Evolutionary conservation across 441 rosid genomes (phyloP).

Genomic region (Eruca vesicaria): DNA sequence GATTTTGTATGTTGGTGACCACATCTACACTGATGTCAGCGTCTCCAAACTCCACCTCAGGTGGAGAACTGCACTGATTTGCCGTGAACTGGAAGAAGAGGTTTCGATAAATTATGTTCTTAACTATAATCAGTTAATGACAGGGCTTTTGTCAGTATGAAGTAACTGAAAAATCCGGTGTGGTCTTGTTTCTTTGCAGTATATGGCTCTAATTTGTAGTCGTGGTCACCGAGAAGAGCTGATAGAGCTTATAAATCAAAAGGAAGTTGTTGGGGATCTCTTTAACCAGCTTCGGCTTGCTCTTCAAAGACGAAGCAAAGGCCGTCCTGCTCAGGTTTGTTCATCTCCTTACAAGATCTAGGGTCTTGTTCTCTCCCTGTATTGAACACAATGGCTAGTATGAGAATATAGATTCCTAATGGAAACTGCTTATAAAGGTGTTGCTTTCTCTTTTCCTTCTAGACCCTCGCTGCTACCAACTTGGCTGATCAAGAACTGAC

Average conservation of each 20-base stretch:
- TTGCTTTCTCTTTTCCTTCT: slow-evolving; percentile 27
- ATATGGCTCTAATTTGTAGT: slow-evolving; percentile 73
- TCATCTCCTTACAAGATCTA: slow-evolving; percentile 21
- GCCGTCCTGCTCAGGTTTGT: slow-evolving; percentile 91
- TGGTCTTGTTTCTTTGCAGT: slow-evolving; percentile 48
- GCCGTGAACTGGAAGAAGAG: slow-evolving; percentile 97
- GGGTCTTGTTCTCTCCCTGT: no score
- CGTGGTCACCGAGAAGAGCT: slow-evolving; percentile 65
- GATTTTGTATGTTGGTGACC: slow-evolving; percentile 92
- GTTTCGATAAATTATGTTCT: slow-evolving; percentile 34
- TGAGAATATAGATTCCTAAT: neutral
- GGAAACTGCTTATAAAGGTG: neutral
- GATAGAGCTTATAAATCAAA: slow-evolving; percentile 84
- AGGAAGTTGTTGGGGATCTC: slow-evolving; percentile 88
- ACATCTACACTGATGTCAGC: slow-evolving; percentile 96
- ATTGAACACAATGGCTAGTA: neutral
- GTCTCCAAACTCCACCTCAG: slow-evolving; percentile 89
- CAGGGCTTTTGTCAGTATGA: neutral
- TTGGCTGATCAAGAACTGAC: slow-evolving; percentile 84
- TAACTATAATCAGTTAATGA: neutral
- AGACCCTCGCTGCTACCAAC: slow-evolving; percentile 93
- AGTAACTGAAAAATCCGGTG: neutral
- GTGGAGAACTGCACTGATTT: slow-evolving; percentile 93
- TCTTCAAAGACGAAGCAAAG: slow-evolving; percentile 66
- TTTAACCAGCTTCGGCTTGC: slow-evolving; percentile 95